These are phyloP conservation scores for Solanum dulcamara DNA, from an alignment of 257 asterid species.

Conservation along the genomic window DNA sequence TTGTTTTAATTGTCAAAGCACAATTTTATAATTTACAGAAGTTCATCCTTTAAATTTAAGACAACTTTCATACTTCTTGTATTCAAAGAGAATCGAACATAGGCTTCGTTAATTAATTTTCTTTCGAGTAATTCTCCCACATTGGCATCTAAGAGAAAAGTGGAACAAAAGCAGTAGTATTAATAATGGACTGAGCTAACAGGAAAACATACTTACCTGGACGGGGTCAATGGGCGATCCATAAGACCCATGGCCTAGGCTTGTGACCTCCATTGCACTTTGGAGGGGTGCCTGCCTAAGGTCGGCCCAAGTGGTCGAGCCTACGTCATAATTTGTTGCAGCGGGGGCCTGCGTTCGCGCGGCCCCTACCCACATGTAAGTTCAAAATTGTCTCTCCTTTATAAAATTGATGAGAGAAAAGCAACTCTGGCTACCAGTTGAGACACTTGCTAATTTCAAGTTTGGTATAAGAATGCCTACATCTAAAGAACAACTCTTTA, in stretches of 20 bases:
- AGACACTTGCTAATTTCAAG: too few species aligned
- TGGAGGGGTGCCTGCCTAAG: conserved; percentile 12
- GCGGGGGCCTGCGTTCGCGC: not conserved
- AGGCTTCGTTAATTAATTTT: too few species aligned
- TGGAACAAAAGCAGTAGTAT: not conserved
- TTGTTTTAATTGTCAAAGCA: too few species aligned
- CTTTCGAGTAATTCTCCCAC: not conserved
- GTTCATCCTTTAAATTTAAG: too few species aligned
- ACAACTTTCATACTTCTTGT: too few species aligned
- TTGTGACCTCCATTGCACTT: conserved; percentile 21
- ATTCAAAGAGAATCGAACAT: too few species aligned
- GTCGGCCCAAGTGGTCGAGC: not conserved
- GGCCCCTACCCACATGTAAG: not conserved
- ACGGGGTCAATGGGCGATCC: conserved; percentile 20
- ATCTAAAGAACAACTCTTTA: too few species aligned
- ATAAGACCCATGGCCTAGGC: conserved; percentile 11
- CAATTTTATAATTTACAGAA: too few species aligned
- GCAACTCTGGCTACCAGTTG: too few species aligned
- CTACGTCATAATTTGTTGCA: not conserved
- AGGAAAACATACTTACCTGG: conserved; percentile 15
- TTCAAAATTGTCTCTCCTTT: not conserved
- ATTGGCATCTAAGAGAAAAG: not conserved
- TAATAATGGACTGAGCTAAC: not conserved
- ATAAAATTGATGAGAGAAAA: too few species aligned
- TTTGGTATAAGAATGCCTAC: too few species aligned